Evolutionary conservation across 345 rosid species (phyloP).

Genomic region (Euphorbia lathyris): DNA sequence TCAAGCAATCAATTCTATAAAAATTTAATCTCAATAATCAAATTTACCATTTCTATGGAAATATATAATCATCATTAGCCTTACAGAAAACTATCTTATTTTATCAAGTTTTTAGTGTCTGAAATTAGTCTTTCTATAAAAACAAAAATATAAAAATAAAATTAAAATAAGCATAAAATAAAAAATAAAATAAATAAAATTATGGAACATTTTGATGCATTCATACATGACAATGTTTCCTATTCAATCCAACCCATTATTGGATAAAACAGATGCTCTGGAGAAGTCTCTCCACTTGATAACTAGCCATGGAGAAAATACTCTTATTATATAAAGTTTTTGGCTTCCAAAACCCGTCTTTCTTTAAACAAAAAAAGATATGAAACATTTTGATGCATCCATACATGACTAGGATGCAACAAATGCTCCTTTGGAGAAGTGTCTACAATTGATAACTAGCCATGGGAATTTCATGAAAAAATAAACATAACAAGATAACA

Average conservation of each 20-base stretch:
- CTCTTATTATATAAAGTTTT: too few relatives aligned
- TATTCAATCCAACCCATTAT: too few relatives aligned
- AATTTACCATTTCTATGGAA: not conserved
- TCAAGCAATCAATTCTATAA: not conserved
- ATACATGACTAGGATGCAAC: not conserved
- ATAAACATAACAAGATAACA: slow-evolving; percentile 15
- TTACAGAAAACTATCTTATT: not conserved
- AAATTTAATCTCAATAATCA: not conserved
- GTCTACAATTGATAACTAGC: not conserved
- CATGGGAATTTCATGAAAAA: slow-evolving; percentile 9
- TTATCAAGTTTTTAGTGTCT: too few relatives aligned
- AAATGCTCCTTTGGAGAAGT: not conserved
- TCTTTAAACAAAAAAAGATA: not conserved
- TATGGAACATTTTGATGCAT: too few relatives aligned
- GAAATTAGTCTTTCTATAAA: not conserved
- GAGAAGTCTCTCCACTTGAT: too few relatives aligned
- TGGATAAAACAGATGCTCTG: too few relatives aligned
- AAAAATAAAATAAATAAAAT: too few relatives aligned
- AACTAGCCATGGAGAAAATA: not conserved
- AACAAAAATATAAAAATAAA: too few relatives aligned
- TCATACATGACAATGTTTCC: too few relatives aligned
- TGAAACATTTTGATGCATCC: not conserved
- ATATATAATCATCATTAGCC: not conserved
- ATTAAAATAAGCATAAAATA: too few relatives aligned
- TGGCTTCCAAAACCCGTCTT: not conserved